Percentiles rank a stretch among this genome's conserved stretches.
Conservation (phyloP, 148 eudicot species). For the Chenopodium album region DNA sequence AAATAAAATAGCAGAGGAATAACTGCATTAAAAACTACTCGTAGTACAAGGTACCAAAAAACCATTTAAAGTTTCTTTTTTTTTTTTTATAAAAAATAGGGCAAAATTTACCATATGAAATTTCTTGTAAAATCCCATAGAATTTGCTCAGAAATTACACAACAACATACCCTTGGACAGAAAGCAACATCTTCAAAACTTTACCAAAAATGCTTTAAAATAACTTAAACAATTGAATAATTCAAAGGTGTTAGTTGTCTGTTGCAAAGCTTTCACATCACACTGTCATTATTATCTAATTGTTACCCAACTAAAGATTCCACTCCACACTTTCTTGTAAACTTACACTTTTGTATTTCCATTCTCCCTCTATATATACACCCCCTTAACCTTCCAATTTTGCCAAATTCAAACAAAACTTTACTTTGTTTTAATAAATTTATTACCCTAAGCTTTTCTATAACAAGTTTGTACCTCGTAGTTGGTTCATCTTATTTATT, state of each 20-base stretch:
- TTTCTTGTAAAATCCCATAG: neutral
- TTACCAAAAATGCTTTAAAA: neutral
- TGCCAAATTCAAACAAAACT: neutral
- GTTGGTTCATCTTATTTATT: too few species aligned
- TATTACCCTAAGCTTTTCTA: neutral
- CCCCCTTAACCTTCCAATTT: neutral
- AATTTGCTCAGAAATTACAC: neutral
- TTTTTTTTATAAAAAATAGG: neutral
- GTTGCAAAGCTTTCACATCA: constrained; percentile 20
- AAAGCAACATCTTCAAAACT: constrained; percentile 14
- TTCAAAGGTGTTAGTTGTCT: constrained; percentile 12
- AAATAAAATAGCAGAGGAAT: neutral
- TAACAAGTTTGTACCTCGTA: too few species aligned
- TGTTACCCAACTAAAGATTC: constrained; percentile 20
- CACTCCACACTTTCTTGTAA: constrained; percentile 1
- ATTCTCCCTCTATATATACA: constrained; percentile 5
- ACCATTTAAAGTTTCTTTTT: neutral
- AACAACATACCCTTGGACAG: constrained; percentile 2
- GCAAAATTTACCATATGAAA: constrained; percentile 2
- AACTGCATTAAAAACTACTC: neutral
- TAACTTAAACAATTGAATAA: neutral
- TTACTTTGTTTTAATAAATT: neutral
- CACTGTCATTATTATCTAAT: constrained; percentile 22
- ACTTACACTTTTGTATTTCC: neutral
- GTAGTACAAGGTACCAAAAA: neutral